These are phyloP conservation scores for Scutellaria minor DNA, from an alignment of 257 asterid species.

Conservation along the genomic window DNA sequence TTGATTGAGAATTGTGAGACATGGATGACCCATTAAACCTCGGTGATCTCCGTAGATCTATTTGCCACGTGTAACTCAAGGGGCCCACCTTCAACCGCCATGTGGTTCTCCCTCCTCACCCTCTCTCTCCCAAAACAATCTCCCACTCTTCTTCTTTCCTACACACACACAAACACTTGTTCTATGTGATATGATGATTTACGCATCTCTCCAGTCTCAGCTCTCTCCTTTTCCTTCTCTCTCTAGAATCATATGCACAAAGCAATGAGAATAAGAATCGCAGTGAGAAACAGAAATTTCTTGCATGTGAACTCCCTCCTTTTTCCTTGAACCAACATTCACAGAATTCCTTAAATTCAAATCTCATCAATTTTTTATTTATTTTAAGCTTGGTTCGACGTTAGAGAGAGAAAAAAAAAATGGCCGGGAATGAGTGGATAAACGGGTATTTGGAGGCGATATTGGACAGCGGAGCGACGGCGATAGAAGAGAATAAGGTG, in stretches of 20 bases:
- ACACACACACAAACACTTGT: constrained; percentile 22
- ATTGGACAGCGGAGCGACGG: constrained; percentile 52
- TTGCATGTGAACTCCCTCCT: constrained; percentile 36
- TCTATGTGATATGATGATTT: constrained; percentile 9
- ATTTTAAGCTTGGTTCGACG: too few relatives aligned
- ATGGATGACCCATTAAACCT: constrained; percentile 31
- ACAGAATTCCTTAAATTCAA: not conserved
- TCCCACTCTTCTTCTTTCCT: not conserved
- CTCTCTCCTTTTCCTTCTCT: not conserved
- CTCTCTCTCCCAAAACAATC: not conserved
- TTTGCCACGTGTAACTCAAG: constrained; percentile 40
- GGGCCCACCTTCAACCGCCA: constrained; percentile 61
- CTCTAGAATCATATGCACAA: not conserved
- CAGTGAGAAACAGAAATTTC: not conserved
- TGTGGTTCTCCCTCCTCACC: constrained; percentile 44
- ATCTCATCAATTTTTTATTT: not conserved
- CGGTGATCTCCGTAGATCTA: not conserved
- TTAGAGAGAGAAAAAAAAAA: constrained; percentile 5
- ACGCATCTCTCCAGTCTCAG: constrained; percentile 26
- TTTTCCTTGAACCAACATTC: not conserved
- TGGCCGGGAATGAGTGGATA: constrained; percentile 73
- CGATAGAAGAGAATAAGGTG: constrained; percentile 22
- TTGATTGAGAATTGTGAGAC: not conserved
- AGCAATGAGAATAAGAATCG: not conserved
- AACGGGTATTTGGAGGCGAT: constrained; percentile 81